A percentile compares a stretch with the other conserved stretches of the same genome.
These are phyloP conservation scores for Corynascus novoguineensis DNA, from an alignment of 495 filamentous ascomycete species.

Conservation along the genomic window DNA sequence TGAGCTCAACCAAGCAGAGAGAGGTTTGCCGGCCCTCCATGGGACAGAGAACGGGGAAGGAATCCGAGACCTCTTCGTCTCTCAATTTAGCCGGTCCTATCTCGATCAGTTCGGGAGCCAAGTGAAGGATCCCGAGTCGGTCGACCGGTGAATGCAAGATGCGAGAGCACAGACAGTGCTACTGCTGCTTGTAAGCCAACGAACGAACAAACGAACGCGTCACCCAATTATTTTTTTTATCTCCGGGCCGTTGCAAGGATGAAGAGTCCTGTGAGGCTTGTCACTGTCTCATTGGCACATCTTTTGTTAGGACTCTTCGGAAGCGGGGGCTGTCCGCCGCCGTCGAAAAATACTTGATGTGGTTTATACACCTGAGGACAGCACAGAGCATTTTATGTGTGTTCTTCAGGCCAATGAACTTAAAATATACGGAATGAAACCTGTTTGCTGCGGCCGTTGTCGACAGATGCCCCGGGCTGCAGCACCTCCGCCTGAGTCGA, in stretches of 20 bases:
- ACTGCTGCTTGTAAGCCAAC: background rate
- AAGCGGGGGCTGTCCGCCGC: background rate
- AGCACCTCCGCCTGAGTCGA: background rate
- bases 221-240: background rate
- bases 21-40: background rate
- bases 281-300: background rate
- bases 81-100: background rate
- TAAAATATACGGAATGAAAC: background rate
- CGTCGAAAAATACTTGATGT: background rate
- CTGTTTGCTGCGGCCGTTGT: background rate
- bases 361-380: background rate
- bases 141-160: background rate
- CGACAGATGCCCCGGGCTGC: constrained; percentile 4
- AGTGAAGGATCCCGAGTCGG: background rate
- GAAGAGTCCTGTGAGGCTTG: background rate
- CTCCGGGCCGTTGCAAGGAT: background rate
- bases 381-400: background rate
- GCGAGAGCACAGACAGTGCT: background rate
- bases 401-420: background rate
- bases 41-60: background rate
- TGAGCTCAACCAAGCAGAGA: background rate
- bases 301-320: background rate
- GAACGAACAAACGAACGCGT: background rate
- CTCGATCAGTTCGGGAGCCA: background rate
- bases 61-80: background rate